Evolutionary conservation across 2,329 filamentous ascomycete genomes (phyloP).

Genomic region (Aphanoascus verrucosus): DNA sequence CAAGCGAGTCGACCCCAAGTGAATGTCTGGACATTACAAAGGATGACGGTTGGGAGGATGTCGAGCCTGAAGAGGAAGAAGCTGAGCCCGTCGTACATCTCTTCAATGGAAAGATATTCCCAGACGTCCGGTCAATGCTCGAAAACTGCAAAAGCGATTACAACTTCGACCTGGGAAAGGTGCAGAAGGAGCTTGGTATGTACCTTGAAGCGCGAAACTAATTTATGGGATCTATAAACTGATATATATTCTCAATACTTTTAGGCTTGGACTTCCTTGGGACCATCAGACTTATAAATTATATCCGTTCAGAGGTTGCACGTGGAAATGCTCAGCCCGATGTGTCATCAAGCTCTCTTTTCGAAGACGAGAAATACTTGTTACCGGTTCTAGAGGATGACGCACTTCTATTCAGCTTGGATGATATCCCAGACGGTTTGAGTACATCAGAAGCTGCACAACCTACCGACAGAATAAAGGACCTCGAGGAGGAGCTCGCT

Average conservation of each 20-base stretch:
- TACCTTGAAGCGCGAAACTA: slow-evolving; percentile 14
- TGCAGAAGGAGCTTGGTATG: slow-evolving; percentile 44
- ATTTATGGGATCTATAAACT: neutral
- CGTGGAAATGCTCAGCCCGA: slow-evolving; percentile 40
- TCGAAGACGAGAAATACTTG: slow-evolving; percentile 70
- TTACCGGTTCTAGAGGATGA: slow-evolving; percentile 83
- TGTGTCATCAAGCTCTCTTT: slow-evolving; percentile 49
- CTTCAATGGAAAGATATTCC: slow-evolving; percentile 56
- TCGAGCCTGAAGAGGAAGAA: slow-evolving; percentile 56
- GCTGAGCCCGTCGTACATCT: slow-evolving; percentile 56
- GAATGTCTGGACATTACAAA: slow-evolving; percentile 35
- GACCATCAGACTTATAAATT: slow-evolving; percentile 65
- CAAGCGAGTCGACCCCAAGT: slow-evolving; percentile 20
- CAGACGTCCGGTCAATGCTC: slow-evolving; percentile 55
- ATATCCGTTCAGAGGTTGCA: slow-evolving; percentile 41
- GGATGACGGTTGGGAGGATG: slow-evolving; percentile 48
- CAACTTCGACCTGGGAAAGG: slow-evolving; percentile 55
- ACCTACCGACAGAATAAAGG: slow-evolving; percentile 42
- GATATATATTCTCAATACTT: slow-evolving; percentile 17
- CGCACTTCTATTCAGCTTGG: slow-evolving; percentile 73
- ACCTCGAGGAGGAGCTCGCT: slow-evolving; percentile 53
- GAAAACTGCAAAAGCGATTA: slow-evolving; percentile 56
- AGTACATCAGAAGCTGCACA: slow-evolving; percentile 22
- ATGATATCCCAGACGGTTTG: slow-evolving; percentile 53
- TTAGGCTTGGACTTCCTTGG: slow-evolving; percentile 61